Base-by-base conservation (phyloP, 179 eudicot species). In the Nepenthes alata region DNA sequence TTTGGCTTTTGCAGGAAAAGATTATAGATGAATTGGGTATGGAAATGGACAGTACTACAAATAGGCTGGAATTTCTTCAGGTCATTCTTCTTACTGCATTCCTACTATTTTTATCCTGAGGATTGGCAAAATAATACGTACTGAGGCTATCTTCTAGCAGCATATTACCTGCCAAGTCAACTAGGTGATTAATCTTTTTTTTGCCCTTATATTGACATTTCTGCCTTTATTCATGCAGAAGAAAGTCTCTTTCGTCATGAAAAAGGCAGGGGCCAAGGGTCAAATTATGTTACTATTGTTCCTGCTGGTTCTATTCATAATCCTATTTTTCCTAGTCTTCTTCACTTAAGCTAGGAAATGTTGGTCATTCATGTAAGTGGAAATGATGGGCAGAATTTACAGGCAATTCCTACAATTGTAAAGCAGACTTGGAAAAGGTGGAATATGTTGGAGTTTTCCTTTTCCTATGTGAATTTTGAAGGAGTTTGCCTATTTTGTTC, bases 1-100 rank as follows among this genome's bases (percentile, higher is more conserved):
- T 51, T 51, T 11, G 45, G 67, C 37, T 65, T 55, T 59, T 50
- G 57, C 88, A 93, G 96, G 96, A 93, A 71, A 86, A 77, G 72
- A 83, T 93, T 53, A 75, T 93, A 44, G 93, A 80, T 63, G 98
- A 89, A 38, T 72, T 93, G 75, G 95, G 90, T 45, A 70, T 63
- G 48, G 98, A 93, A 74, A 89, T 93, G 91, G 98, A 93, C 69
- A 84, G 86, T 69, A 89, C 95, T n/a, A 75, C 96, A 52, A 86
- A 88, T 64, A 86, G 96, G 61, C 87, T 91, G 57, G 96, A 91
- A 61, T 91, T 91, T 75, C 90, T 89, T 75, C 98, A 91, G 96
- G 96, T 89, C 54, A 35, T 11, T 35, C 25, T 53, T 47, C 44
- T 0, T 2, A 47, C 25, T 25, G 25, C 1, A 25, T 25, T 25